Evolutionary conservation across 805 yeast species (phyloP).

Genomic region (Lachancea quebecensis): DNA sequence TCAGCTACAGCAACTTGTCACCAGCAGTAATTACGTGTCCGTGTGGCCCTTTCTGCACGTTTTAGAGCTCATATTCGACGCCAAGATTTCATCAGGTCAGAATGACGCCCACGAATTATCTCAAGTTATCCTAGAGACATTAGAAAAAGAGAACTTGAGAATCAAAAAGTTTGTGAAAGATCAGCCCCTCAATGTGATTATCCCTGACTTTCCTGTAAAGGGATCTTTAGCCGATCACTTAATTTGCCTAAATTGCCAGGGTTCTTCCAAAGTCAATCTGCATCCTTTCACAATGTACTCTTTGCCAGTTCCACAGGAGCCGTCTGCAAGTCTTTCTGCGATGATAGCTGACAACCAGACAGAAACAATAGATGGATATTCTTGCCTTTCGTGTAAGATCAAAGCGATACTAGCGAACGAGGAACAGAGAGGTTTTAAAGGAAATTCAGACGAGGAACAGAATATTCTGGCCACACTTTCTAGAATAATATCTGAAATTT

Average conservation of each 20-base stretch:
- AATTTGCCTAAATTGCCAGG: conserved; percentile 61
- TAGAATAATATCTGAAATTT: conserved; percentile 32
- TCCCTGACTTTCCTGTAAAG: conserved; percentile 68
- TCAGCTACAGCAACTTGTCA: conserved; percentile 57
- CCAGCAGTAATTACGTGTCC: conserved; percentile 47
- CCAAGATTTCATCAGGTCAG: conserved; percentile 71
- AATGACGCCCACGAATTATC: conserved; percentile 95
- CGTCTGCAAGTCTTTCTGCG: conserved; percentile 41
- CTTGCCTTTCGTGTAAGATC: conserved; percentile 67
- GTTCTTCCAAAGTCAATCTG: conserved; percentile 49
- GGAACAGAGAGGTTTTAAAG: conserved; percentile 15
- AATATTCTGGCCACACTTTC: conserved; percentile 32
- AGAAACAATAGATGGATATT: conserved; percentile 72
- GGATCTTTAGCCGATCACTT: conserved; percentile 63
- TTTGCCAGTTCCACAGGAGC: conserved; percentile 59
- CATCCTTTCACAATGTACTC: conserved; percentile 67
- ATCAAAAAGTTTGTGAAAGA: conserved; percentile 32
- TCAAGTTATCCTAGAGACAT: conserved; percentile 70
- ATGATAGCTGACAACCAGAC: conserved; percentile 51
- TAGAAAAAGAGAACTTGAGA: conserved; percentile 55
- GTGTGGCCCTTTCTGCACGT: conserved; percentile 75
- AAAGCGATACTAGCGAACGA: conserved; percentile 36
- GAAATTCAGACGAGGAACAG: conserved; percentile 26
- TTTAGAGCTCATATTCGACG: conserved; percentile 64
- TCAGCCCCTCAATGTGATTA: conserved; percentile 12